Evolutionary conservation across 2,329 filamentous ascomycete species (phyloP).

Genomic region (Nigrospora sphaerica): DNA sequence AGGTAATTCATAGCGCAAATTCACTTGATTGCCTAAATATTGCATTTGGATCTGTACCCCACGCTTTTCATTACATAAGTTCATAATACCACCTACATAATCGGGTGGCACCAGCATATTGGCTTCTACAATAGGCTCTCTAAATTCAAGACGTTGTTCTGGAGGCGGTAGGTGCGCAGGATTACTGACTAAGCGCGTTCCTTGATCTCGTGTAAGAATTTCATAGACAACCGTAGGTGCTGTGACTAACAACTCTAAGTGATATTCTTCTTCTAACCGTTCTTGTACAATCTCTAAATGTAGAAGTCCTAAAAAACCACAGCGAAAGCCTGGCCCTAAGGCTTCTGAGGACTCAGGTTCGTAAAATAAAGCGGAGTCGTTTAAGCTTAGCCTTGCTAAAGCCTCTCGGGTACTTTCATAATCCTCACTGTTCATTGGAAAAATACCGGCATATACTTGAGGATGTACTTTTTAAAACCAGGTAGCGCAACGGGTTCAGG

Average conservation of each 20-base stretch:
- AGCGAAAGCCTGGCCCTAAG: neutral
- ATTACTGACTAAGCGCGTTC: neutral
- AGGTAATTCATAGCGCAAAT: no score
- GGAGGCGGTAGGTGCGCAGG: no score
- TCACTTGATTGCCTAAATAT: no score
- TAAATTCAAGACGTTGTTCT: neutral
- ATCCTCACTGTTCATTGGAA: no score
- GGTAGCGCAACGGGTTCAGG: no score
- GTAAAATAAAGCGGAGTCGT: neutral
- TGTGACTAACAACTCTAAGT: conserved; percentile 67
- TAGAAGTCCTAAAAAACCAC: conserved; percentile 71
- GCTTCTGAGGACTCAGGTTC: neutral
- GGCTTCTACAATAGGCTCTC: neutral
- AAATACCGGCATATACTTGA: no score
- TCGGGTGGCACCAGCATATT: neutral
- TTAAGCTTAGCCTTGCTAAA: no score
- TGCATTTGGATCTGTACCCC: no score
- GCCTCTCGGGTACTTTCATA: no score
- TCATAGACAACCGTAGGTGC: neutral
- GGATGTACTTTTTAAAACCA: no score
- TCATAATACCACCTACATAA: neutral
- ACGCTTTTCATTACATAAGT: neutral
- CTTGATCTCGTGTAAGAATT: neutral
- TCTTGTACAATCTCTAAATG: conserved; percentile 97
- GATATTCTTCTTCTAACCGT: conserved; percentile 93